Conservation (phyloP, 305 asterid species). For the Fraxinus nigra region DNA sequence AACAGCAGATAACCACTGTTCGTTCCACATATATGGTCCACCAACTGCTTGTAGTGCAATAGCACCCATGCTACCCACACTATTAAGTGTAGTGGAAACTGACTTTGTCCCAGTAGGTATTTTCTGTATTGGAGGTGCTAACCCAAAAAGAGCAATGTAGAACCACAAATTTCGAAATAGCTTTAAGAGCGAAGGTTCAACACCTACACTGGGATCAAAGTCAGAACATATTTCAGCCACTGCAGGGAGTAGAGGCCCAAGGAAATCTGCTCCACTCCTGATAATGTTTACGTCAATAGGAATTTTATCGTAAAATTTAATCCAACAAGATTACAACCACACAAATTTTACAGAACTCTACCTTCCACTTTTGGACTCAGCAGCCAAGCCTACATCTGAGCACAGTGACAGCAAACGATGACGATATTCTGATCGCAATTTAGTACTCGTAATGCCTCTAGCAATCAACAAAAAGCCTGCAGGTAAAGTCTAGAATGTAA, state of each 20-base stretch:
- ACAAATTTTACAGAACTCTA: conserved; percentile 35
- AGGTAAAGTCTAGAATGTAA: conserved; percentile 94
- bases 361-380: conserved; percentile 96
- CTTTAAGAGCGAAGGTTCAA: conserved; percentile 95
- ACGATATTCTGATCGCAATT: conserved; percentile 91
- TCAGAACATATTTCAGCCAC: conserved; percentile 99
- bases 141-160: conserved; percentile 96
- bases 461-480: conserved; percentile 95
- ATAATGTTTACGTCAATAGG: conserved; percentile 33
- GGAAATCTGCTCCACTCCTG: conserved; percentile 99
- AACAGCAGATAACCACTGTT: conserved; percentile 87
- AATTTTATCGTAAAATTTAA: conserved; percentile 21
- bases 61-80: conserved; percentile 72
- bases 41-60: conserved; percentile 85
- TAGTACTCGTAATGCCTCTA: conserved; percentile 59
- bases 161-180: conserved; percentile 97
- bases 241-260: conserved; percentile 98
- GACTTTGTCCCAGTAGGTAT: conserved; percentile 49
- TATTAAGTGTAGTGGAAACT: conserved; percentile 74
- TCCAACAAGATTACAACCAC: conserved; percentile 21
- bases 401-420: conserved; percentile 94
- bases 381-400: conserved; percentile 99
- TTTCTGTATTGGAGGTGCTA: conserved; percentile 94
- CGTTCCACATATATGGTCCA: conserved; percentile 96
- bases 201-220: conserved; percentile 77